These are phyloP conservation scores for Coriolopsis trogii DNA, from an alignment of 1,284 basidiomycete species.

Conservation along the genomic window DNA sequence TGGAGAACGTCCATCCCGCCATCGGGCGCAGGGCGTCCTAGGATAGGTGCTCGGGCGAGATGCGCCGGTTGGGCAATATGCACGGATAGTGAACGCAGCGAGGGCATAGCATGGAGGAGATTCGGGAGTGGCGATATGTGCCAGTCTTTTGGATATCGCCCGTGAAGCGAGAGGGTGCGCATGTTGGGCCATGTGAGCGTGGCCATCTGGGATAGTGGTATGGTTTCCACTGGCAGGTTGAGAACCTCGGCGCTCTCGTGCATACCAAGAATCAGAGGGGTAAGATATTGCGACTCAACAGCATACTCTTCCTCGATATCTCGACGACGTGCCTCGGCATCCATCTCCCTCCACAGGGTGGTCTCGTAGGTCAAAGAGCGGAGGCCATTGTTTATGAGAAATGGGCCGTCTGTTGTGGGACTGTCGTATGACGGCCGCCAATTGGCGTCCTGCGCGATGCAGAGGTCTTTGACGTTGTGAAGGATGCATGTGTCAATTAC, in stretches of 20 bases:
- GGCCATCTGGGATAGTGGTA: conserved; percentile 1
- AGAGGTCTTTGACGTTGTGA: too few species aligned
- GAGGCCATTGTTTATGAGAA: too few species aligned
- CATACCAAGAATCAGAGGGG: background rate
- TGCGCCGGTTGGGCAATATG: background rate
- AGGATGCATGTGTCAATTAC: too few species aligned
- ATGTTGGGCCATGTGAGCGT: background rate
- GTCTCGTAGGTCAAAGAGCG: too few species aligned
- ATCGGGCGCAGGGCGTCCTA: too few species aligned
- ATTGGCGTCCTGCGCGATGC: too few species aligned
- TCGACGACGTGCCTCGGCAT: too few species aligned
- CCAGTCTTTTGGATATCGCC: background rate
- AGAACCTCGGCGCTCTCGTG: background rate
- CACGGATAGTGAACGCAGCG: background rate
- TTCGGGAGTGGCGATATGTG: background rate
- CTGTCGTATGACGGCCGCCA: too few species aligned
- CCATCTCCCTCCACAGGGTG: too few species aligned
- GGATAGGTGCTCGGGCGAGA: background rate
- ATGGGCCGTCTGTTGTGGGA: too few species aligned
- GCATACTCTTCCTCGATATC: too few species aligned
- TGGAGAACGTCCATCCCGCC: background rate
- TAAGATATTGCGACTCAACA: too few species aligned
- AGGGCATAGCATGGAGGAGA: background rate
- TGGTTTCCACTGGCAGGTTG: conserved; percentile 1
- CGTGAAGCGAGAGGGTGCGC: background rate